Percentiles rank a stretch among this genome's conserved stretches.
Conservation (phyloP, 2,329 filamentous ascomycete species). For the Cucurbitaria berberidis region DNA sequence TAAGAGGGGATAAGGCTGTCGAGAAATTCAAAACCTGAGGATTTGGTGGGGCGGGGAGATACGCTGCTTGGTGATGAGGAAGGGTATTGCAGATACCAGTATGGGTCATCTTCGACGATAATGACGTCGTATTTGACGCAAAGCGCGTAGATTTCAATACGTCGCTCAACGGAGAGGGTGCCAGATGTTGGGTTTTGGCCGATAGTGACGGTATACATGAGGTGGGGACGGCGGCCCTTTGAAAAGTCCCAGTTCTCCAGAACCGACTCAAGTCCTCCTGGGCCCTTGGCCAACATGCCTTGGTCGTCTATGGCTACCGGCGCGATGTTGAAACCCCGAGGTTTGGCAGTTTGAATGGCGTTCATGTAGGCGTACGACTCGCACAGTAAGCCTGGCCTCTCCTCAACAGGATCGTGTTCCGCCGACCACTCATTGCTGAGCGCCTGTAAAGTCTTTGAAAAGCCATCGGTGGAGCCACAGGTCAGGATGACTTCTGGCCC, state of each 20-base stretch:
- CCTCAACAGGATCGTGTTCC: slow-evolving; percentile 68
- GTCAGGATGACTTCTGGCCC: slow-evolving; percentile 81
- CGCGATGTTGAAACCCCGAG: slow-evolving; percentile 74
- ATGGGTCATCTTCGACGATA: slow-evolving; percentile 93
- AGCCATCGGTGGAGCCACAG: slow-evolving; percentile 84
- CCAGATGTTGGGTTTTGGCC: slow-evolving; percentile 89
- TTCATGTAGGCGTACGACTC: slow-evolving; percentile 85
- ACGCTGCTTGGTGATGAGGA: slow-evolving; percentile 61
- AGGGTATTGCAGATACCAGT: slow-evolving; percentile 93
- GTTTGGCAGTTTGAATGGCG: slow-evolving; percentile 69
- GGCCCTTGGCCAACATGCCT: slow-evolving; percentile 77
- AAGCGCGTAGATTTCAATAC: slow-evolving; percentile 78
- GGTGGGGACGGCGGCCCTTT: slow-evolving; percentile 76
- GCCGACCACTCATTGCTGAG: slow-evolving; percentile 78
- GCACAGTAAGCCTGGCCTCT: slow-evolving; percentile 77
- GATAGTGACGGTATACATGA: slow-evolving; percentile 91
- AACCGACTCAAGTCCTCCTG: slow-evolving; percentile 77
- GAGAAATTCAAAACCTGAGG: slow-evolving; percentile 74
- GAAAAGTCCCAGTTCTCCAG: slow-evolving; percentile 80
- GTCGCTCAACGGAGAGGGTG: slow-evolving; percentile 73
- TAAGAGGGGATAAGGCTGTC: slow-evolving; percentile 85
- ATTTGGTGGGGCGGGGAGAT: slow-evolving; percentile 54
- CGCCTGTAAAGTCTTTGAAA: slow-evolving; percentile 76
- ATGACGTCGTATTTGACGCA: slow-evolving; percentile 86
- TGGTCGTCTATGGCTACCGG: slow-evolving; percentile 77